Evolutionary conservation across 768 basidiomycete genomes (phyloP).

Genomic region (Scleroderma citrinum): DNA sequence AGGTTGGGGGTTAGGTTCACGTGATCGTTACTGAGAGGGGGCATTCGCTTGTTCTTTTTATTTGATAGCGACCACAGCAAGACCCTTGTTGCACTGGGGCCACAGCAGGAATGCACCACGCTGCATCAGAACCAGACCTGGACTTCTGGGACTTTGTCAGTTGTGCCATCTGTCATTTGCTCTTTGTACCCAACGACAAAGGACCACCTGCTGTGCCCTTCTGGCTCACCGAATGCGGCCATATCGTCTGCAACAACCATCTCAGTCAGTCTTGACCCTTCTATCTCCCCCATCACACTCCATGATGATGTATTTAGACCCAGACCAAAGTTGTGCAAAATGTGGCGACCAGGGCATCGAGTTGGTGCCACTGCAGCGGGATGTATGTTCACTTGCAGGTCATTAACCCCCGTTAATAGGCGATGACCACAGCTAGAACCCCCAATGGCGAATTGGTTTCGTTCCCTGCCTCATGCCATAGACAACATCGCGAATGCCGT

Average conservation of each 20-base stretch:
- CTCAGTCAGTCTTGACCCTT: slow-evolving; percentile 48
- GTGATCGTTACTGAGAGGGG: neutral
- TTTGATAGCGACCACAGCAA: neutral
- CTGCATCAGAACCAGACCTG: slow-evolving; percentile 26
- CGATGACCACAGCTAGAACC: slow-evolving; percentile 55
- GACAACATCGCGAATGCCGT: slow-evolving; percentile 62
- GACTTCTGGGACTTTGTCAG: slow-evolving; percentile 80
- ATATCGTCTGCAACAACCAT: slow-evolving; percentile 81
- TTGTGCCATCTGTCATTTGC: slow-evolving; percentile 65
- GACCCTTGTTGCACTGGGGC: too few relatives aligned
- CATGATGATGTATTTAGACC: slow-evolving; percentile 35
- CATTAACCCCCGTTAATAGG: neutral
- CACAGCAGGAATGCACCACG: slow-evolving; percentile 6
- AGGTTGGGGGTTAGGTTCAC: neutral
- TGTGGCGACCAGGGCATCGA: slow-evolving; percentile 63
- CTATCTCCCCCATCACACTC: slow-evolving; percentile 10
- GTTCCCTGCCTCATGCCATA: slow-evolving; percentile 50
- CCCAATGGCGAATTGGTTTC: slow-evolving; percentile 83
- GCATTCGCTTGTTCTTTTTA: neutral
- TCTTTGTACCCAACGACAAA: slow-evolving; percentile 47
- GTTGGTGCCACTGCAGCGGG: slow-evolving; percentile 64
- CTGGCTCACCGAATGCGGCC: slow-evolving; percentile 87
- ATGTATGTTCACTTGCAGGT: slow-evolving; percentile 39
- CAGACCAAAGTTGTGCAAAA: slow-evolving; percentile 68
- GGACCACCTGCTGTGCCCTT: slow-evolving; percentile 61